Conservation (phyloP, 2,329 filamentous ascomycete genomes). For the Aspergillus candidus region DNA sequence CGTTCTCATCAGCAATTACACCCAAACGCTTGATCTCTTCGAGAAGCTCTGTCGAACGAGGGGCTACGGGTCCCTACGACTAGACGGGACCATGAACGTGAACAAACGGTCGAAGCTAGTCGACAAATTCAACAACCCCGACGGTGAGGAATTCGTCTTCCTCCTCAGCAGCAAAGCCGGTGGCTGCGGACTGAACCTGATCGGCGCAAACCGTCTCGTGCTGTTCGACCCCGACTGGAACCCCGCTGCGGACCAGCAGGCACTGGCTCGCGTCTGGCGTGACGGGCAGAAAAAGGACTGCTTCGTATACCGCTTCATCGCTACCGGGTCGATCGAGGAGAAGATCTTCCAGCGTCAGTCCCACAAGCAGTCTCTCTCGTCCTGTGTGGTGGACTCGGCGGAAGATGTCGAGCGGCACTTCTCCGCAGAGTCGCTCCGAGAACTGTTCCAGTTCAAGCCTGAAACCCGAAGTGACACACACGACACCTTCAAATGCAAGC, state of each 20-base stretch:
- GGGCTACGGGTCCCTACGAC: constrained; percentile 75
- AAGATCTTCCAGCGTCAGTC: constrained; percentile 99
- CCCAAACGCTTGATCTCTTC: constrained; percentile 90
- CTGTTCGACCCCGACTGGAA: constrained; percentile 99
- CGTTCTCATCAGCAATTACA: constrained; percentile 97
- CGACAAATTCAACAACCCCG: constrained; percentile 93
- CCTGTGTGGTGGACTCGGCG: constrained; percentile 90
- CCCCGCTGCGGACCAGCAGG: constrained; percentile 93
- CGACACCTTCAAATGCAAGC: constrained; percentile 97
- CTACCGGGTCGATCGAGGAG: constrained; percentile 95
- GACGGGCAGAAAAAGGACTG: constrained; percentile 99
- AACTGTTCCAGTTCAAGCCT: constrained; percentile 87
- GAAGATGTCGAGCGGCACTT: constrained; percentile 98
- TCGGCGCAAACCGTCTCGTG: constrained; percentile 88
- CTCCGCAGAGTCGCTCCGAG: constrained; percentile 79
- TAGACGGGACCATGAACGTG: constrained; percentile 97
- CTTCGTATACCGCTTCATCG: constrained; percentile 99
- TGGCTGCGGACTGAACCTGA: constrained; percentile 91
- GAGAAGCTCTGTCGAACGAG: constrained; percentile 81
- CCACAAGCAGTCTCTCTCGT: constrained; percentile 94
- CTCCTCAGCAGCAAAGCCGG: constrained; percentile 95
- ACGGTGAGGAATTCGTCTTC: constrained; percentile 87
- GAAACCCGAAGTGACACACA: constrained; percentile 89
- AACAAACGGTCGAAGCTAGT: constrained; percentile 96
- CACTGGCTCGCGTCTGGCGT: constrained; percentile 94